Evolutionary conservation across 257 asterid genomes (phyloP).

Genomic region (Solanum pinnatisectum): DNA sequence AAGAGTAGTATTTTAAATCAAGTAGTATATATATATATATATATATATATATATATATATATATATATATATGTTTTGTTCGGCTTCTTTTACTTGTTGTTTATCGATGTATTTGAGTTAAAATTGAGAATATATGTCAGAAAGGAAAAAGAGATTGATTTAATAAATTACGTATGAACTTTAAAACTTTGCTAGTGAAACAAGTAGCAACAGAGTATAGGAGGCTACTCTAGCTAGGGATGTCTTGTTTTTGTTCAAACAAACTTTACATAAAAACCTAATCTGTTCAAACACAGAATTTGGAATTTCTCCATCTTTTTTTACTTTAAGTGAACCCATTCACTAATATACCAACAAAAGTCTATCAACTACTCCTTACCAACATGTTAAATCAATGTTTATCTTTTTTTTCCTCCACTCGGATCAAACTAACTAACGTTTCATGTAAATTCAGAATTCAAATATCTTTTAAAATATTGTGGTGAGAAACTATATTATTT

Average conservation of each 20-base stretch:
- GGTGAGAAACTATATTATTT: not conserved
- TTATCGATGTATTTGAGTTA: not conserved
- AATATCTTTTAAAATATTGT: not conserved
- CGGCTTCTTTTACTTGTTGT: not conserved
- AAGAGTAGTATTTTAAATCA: not conserved
- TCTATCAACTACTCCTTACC: not conserved
- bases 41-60: no score
- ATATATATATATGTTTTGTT: not conserved
- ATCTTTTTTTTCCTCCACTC: no score
- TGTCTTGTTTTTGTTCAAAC: constrained; percentile 2
- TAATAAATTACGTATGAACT: not conserved
- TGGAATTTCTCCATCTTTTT: not conserved
- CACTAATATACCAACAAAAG: not conserved
- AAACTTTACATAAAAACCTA: not conserved
- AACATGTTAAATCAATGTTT: not conserved
- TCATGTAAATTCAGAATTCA: not conserved
- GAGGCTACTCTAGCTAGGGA: not conserved
- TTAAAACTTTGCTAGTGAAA: not conserved
- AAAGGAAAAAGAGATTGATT: not conserved
- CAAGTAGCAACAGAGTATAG: not conserved
- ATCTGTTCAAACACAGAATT: not conserved
- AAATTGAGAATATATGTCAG: not conserved
- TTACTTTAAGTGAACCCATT: not conserved
- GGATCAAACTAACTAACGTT: not conserved
- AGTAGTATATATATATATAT: not conserved